Evolutionary conservation across 331 rosid species (phyloP).

Genomic region (Pyrus hybrid): DNA sequence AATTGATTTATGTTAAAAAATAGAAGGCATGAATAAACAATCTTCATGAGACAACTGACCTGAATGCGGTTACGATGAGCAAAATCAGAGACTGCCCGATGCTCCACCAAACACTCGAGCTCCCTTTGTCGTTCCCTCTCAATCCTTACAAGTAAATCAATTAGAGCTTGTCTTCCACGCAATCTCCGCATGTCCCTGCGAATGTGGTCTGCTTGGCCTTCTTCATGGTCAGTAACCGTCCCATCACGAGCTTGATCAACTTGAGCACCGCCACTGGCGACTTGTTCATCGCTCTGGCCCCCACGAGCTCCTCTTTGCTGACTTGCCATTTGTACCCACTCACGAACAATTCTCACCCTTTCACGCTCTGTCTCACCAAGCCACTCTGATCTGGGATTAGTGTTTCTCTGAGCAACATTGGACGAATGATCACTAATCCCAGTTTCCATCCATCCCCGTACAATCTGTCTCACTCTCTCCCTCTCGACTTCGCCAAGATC

Average conservation of each 20-base stretch:
- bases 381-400: constrained; percentile 82
- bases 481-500: constrained; percentile 98
- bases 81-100: constrained; percentile 97
- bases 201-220: constrained; percentile 86
- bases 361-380: constrained; percentile 99
- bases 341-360: constrained; percentile 95
- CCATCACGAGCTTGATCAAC: constrained; percentile 41
- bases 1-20: background rate
- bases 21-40: background rate
- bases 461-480: constrained; percentile 98
- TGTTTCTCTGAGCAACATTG: constrained; percentile 63
- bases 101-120: constrained; percentile 87
- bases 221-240: constrained; percentile 55
- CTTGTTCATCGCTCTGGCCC: constrained; percentile 65
- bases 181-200: constrained; percentile 79
- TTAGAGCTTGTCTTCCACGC: constrained; percentile 94
- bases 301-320: constrained; percentile 93
- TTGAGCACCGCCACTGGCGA: constrained; percentile 38
- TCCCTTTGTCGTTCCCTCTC: constrained; percentile 96
- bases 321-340: constrained; percentile 98
- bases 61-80: constrained; percentile 99
- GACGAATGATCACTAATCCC: constrained; percentile 80
- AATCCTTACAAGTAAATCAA: constrained; percentile 86
- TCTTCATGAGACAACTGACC: constrained; percentile 46
- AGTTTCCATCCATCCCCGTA: constrained; percentile 99